Base-by-base conservation (phyloP, 148 eudicot genomes). In the Rhododendron simsii region DNA sequence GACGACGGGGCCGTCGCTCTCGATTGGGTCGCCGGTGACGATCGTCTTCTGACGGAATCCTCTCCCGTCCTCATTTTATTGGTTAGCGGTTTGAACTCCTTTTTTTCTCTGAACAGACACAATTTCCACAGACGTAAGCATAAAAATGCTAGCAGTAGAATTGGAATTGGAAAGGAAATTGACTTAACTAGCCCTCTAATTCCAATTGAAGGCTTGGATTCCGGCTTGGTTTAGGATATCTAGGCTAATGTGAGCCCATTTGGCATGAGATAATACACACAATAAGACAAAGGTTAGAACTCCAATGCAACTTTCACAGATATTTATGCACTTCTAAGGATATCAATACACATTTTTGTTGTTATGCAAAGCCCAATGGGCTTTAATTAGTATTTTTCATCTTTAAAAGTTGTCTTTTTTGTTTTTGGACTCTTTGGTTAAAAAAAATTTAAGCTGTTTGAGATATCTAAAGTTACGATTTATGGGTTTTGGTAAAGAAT, bases 21-120 rank as follows among this genome's bases (percentile, higher is more conserved):
- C 86, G 99, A 97, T 90, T 97, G 99, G 99, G 94, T 97, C 55
- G 86, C 94, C 79, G 98, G 95, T 5, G 99, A 97, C 81, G 90
- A 91, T 47, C 80, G 65, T 0, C 45, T 15, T 5, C 87, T 97
- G 41, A 91, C 94, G 5, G 73, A 89, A 2, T 83, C 91, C 20
- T 86, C 98, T 67, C 99, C 99, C 7, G 21, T 91, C 3, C 89
- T 95, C 87, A 93, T 97, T 85, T 78, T 97, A 83, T 94, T 97
- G 65, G 99, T 96, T 61, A 81, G 93, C 86, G 18, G 35, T 39
- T 65, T 69, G 10, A 35, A 6, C 14, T 81, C 23, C 41, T 28
- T 18, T 83, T 3, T 76, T 45, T 71, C 18, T 15, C 61, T 55
- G 61, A 15, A 28, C 26, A 33, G 26, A 33, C 83, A 33, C 69